Conservation (phyloP, 257 asterid species). For the Capsicum chinense region DNA sequence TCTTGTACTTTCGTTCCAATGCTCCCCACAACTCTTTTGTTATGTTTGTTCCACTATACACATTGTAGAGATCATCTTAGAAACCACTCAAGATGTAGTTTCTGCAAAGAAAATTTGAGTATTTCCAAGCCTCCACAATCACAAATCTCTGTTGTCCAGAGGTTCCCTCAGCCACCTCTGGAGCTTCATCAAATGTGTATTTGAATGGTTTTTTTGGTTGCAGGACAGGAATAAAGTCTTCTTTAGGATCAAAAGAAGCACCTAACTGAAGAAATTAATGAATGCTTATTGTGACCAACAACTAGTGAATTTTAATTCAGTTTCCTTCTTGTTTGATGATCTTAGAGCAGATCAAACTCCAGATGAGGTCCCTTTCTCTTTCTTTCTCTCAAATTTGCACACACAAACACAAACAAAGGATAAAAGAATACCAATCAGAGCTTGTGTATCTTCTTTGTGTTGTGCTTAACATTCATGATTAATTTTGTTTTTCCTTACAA, state of each 20-base stretch:
- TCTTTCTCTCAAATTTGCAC: not conserved
- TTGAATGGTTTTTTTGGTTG: not conserved
- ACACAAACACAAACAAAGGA: not conserved
- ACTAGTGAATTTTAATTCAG: conserved; percentile 56
- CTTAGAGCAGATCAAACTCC: conserved; percentile 63
- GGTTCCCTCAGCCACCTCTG: too few relatives aligned
- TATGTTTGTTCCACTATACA: too few relatives aligned
- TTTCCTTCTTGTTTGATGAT: conserved; percentile 68
- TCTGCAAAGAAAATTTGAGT: too few relatives aligned
- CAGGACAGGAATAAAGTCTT: conserved; percentile 50
- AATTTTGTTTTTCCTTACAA: not conserved
- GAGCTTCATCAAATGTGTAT: not conserved
- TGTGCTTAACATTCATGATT: not conserved
- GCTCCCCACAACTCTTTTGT: too few relatives aligned
- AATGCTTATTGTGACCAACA: conserved; percentile 72
- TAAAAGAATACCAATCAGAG: not conserved
- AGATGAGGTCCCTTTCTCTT: conserved; percentile 45
- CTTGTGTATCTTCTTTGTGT: not conserved
- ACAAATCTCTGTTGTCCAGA: too few relatives aligned
- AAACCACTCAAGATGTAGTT: too few relatives aligned
- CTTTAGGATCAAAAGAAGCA: conserved; percentile 75
- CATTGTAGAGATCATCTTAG: too few relatives aligned
- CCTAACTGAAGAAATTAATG: conserved; percentile 75
- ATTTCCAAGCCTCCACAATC: too few relatives aligned
- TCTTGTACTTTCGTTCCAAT: too few relatives aligned